Percentiles rank a stretch among this genome's conserved stretches.
phyloP scores from a whole-genome alignment of 2,329 filamentous ascomycete species.

The Botryotinia globosa region DNA sequence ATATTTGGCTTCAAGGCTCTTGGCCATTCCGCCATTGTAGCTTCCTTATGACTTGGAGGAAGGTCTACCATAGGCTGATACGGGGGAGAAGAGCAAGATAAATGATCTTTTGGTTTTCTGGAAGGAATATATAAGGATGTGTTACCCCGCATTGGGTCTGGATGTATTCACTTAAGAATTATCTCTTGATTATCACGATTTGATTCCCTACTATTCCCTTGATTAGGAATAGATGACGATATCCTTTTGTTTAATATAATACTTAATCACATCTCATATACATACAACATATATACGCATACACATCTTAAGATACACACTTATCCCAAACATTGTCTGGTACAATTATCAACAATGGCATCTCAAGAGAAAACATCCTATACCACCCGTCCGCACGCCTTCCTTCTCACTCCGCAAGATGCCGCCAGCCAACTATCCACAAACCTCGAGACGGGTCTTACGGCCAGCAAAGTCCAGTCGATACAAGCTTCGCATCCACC shows the following conservation, averaged over 20 bases:
- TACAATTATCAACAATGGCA: not conserved
- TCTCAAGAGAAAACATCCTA: slow-evolving; percentile 7
- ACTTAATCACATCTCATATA: not conserved
- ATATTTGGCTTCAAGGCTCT: not conserved
- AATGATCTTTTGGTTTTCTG: not conserved
- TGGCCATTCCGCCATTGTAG: slow-evolving; percentile 3
- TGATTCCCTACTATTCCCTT: slow-evolving; percentile 37
- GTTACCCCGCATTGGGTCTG: not conserved
- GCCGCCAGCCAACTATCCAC: slow-evolving; percentile 62
- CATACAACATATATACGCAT: not conserved
- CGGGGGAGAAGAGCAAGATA: not conserved
- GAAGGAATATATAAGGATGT: slow-evolving; percentile 7
- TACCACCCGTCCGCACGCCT: slow-evolving; percentile 47
- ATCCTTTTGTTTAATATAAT: slow-evolving; percentile 6
- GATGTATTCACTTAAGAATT: not conserved
- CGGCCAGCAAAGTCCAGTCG: slow-evolving; percentile 55
- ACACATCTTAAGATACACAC: not conserved
- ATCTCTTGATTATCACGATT: not conserved
- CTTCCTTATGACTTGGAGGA: not conserved
- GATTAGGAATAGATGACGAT: slow-evolving; percentile 35
- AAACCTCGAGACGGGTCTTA: slow-evolving; percentile 65
- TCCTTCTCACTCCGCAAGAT: slow-evolving; percentile 58
- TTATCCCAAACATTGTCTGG: not conserved
- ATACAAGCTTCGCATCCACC: slow-evolving; percentile 57
- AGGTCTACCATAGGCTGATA: not conserved